Conservation (phyloP, 2,329 filamentous ascomycete genomes). For the Lachnum nothofagi region DNA sequence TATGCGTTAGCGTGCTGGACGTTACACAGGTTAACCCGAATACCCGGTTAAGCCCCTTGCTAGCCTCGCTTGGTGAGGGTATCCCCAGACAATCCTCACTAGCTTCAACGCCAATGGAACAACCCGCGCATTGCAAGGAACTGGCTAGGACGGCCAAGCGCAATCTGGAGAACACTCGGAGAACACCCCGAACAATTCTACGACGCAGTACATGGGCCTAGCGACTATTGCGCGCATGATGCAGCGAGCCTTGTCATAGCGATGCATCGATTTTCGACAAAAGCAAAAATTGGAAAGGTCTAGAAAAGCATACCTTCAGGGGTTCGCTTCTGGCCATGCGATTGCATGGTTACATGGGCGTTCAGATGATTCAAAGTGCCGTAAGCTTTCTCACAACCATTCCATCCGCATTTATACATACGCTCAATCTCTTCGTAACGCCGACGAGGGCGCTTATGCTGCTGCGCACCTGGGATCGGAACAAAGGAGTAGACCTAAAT, state of each 20-base stretch:
- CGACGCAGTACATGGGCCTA: too few species aligned
- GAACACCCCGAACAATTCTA: constrained; percentile 11
- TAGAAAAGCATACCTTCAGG: constrained; percentile 74
- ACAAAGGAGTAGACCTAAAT: constrained; percentile 97
- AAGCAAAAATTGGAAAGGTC: background rate
- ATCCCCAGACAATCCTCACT: constrained; percentile 44
- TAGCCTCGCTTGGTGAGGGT: constrained; percentile 37
- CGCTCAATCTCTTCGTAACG: constrained; percentile 98
- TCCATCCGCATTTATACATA: constrained; percentile 99
- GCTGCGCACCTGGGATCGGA: constrained; percentile 91
- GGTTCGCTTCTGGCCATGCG: constrained; percentile 87
- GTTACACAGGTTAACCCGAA: constrained; percentile 30
- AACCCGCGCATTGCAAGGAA: constrained; percentile 16
- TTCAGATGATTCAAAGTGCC: constrained; percentile 96
- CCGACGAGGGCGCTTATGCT: constrained; percentile 89
- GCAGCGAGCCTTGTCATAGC: too few species aligned
- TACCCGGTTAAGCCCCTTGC: constrained; percentile 35
- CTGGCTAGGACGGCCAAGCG: constrained; percentile 7
- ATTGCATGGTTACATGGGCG: constrained; percentile 98
- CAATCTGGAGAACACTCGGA: too few species aligned
- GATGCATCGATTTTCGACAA: background rate
- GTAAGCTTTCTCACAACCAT: constrained; percentile 97
- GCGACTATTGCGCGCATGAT: too few species aligned
- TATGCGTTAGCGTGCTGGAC: constrained; percentile 24
- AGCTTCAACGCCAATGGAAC: constrained; percentile 42